These are phyloP conservation scores for Yarrowia divulgata DNA, from an alignment of 805 yeast genomes.

Conservation along the genomic window DNA sequence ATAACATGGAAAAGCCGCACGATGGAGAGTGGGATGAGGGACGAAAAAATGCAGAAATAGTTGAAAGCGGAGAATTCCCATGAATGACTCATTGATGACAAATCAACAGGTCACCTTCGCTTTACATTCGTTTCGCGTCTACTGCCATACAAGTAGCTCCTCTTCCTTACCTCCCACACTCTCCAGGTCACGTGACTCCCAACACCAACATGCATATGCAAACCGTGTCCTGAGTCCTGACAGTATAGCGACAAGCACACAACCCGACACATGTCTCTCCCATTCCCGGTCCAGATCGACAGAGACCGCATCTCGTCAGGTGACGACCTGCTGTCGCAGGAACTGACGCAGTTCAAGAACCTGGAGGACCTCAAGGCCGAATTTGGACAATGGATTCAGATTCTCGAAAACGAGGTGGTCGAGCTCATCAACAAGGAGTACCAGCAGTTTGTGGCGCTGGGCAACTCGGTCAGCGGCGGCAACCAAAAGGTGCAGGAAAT, in stretches of 20 bases:
- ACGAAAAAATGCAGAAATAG: no score
- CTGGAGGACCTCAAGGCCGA: constrained; percentile 36
- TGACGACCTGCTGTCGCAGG: constrained; percentile 11
- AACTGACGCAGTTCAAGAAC: constrained; percentile 34
- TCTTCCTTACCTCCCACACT: no score
- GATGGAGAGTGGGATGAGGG: neutral
- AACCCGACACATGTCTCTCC: constrained; percentile 8
- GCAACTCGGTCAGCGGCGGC: constrained; percentile 29
- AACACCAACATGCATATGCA: constrained; percentile 22
- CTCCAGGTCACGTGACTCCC: constrained; percentile 4
- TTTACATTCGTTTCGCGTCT: no score
- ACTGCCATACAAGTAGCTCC: no score
- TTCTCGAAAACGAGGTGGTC: constrained; percentile 36
- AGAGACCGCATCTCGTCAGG: constrained; percentile 17
- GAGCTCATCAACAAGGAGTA: constrained; percentile 36
- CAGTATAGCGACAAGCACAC: neutral
- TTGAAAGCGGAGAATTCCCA: neutral
- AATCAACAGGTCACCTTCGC: no score
- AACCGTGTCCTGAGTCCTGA: constrained; percentile 7
- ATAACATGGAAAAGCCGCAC: constrained; percentile 1
- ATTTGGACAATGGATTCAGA: constrained; percentile 32
- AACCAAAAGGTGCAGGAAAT: constrained; percentile 21
- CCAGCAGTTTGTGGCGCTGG: constrained; percentile 38
- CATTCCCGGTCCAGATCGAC: constrained; percentile 30
- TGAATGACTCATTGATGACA: no score